Evolutionary conservation across 176 grass and related monocot genomes (phyloP).

Genomic region (Cocos nucifera): DNA sequence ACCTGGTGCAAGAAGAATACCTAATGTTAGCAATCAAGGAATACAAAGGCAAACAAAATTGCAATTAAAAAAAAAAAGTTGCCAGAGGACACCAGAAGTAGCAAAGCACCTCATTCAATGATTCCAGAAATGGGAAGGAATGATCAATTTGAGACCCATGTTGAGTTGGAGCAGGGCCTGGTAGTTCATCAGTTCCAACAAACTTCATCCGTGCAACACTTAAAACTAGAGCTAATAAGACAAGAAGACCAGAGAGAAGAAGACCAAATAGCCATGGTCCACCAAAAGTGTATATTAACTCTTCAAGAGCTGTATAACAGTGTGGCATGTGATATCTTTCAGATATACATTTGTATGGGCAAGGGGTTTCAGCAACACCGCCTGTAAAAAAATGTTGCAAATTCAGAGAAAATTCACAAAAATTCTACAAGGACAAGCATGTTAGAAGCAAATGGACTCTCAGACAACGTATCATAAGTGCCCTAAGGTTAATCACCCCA

Average conservation of each 20-base stretch:
- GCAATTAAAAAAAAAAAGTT: background rate
- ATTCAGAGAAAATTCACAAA: conserved; percentile 16
- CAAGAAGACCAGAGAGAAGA: conserved; percentile 89
- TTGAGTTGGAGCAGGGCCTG: conserved; percentile 92
- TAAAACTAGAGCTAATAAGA: conserved; percentile 90
- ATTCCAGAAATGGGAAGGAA: conserved; percentile 99
- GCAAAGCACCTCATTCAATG: conserved; percentile 77
- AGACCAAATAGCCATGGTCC: conserved; percentile 98
- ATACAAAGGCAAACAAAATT: background rate
- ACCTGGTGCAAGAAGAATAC: conserved; percentile 45
- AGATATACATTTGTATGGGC: conserved; percentile 83
- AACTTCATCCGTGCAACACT: conserved; percentile 99
- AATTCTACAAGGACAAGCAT: conserved; percentile 1
- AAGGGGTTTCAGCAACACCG: conserved; percentile 79
- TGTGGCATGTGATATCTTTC: conserved; percentile 99
- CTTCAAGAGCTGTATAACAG: conserved; percentile 94
- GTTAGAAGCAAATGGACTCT: background rate
- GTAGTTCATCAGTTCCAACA: conserved; percentile 88
- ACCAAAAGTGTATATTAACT: conserved; percentile 97
- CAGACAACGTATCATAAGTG: too few species aligned
- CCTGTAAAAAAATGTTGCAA: conserved; percentile 38
- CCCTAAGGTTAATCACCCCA: too few species aligned
- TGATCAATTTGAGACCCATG: conserved; percentile 97
- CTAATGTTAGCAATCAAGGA: conserved; percentile 9
- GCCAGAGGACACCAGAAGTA: conserved; percentile 6